A percentile compares a stretch with the other conserved stretches of the same genome.
phyloP scores from a whole-genome alignment of 805 yeast genomes.

The Brettanomyces nanus region DNA sequence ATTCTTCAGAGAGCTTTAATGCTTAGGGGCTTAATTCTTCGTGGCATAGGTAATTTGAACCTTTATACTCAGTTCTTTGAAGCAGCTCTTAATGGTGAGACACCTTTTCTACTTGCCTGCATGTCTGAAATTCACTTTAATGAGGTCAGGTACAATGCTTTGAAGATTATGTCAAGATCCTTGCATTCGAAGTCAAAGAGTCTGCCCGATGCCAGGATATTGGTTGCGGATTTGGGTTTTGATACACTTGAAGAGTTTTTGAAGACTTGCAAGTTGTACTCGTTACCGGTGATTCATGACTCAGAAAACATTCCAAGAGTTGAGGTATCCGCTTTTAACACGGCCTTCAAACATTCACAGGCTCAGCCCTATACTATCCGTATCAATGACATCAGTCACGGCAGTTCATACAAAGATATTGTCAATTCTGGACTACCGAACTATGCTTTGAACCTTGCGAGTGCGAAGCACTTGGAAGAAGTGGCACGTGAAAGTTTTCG shows the following conservation, averaged over 20 bases:
- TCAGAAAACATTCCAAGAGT: slow-evolving; percentile 26
- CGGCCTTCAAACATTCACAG: slow-evolving; percentile 23
- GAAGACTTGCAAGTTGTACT: slow-evolving; percentile 57
- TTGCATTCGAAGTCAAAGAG: slow-evolving; percentile 68
- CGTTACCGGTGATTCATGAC: slow-evolving; percentile 34
- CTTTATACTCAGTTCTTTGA: slow-evolving; percentile 59
- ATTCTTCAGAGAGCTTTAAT: slow-evolving; percentile 64
- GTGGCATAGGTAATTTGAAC: slow-evolving; percentile 56
- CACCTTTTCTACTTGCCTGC: slow-evolving; percentile 66
- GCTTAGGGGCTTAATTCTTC: slow-evolving; percentile 58
- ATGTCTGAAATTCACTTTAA: slow-evolving; percentile 73
- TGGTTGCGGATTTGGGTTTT: slow-evolving; percentile 54
- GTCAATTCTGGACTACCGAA: slow-evolving; percentile 31
- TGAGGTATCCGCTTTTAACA: slow-evolving; percentile 35
- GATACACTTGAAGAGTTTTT: slow-evolving; percentile 47
- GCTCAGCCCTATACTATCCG: slow-evolving; percentile 38
- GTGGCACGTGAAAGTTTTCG: slow-evolving; percentile 17
- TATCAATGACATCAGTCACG: slow-evolving; percentile 33
- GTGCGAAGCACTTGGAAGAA: slow-evolving; percentile 10
- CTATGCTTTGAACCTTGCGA: slow-evolving; percentile 10
- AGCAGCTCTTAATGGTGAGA: slow-evolving; percentile 34
- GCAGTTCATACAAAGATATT: slow-evolving; percentile 24
- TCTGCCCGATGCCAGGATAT: slow-evolving; percentile 35
- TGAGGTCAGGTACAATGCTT: slow-evolving; percentile 66
- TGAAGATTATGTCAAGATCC: slow-evolving; percentile 56